A percentile compares a stretch with the other conserved stretches of the same genome.
Evolutionary conservation across 768 basidiomycete genomes (phyloP).

Genomic region (Tubosaeta brunneosetosa): DNA sequence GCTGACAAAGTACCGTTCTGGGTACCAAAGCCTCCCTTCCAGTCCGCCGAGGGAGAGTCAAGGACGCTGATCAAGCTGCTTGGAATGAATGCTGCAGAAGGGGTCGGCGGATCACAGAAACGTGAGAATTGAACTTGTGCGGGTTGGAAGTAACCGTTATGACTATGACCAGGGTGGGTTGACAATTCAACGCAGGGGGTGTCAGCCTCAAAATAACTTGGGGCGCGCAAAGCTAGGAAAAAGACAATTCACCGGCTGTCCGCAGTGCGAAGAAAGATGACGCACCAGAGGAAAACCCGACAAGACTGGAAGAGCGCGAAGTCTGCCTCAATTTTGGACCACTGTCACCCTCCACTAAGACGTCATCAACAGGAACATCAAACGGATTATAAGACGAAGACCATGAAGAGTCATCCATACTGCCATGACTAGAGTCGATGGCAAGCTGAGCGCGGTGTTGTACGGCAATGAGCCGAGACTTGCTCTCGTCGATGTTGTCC

Average conservation of each 20-base stretch:
- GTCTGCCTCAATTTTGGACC: conserved; percentile 13
- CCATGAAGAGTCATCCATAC: conserved; percentile 18
- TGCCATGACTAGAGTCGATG: conserved; percentile 14
- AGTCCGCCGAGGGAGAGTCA: conserved; percentile 53
- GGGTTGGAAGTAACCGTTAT: conserved; percentile 13
- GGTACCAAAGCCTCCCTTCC: conserved; percentile 32
- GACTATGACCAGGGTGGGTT: conserved; percentile 9
- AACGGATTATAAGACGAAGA: conserved; percentile 31
- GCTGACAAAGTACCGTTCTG: conserved; percentile 27
- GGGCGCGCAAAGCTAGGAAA: conserved; percentile 26
- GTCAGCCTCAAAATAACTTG: conserved; percentile 39
- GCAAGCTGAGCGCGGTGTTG: conserved; percentile 54
- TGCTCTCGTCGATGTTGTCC: conserved; percentile 60
- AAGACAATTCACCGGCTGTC: conserved; percentile 3
- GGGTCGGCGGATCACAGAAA: conserved; percentile 41
- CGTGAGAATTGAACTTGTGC: conserved; percentile 44
- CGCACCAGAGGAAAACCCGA: conserved; percentile 30
- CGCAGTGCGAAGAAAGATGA: conserved; percentile 19
- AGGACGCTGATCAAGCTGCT: conserved; percentile 44
- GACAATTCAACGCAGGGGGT: conserved; percentile 27
- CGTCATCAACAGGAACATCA: conserved; percentile 21
- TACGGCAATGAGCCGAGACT: conserved; percentile 51
- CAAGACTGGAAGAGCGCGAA: conserved; percentile 24
- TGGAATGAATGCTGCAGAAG: conserved; percentile 52
- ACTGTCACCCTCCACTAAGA: not conserved